Base-by-base conservation (phyloP, 176 grass and related monocot species). In the Rhynchospora breviuscula region DNA sequence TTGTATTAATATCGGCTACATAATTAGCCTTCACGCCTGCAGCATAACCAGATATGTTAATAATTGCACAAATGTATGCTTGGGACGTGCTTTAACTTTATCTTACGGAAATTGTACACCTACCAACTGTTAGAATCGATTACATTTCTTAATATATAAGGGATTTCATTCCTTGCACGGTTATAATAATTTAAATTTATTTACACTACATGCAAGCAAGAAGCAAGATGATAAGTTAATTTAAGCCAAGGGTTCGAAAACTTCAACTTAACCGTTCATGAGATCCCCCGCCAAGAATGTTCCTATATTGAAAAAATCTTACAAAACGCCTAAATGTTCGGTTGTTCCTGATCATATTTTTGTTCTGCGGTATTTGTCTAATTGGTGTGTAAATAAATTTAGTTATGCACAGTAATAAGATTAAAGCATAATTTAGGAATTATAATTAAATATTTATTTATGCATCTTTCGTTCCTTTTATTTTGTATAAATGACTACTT, bases 31-130 rank as follows among this genome's bases (percentile, higher is more conserved):
- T 77, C 73, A 77, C 73, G 73, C 49, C 49, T 77, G 49, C 49
- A 56, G 49, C 73, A 77, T 31, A 54, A 77, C 73, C 31, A 56
- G 22, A 31, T 56, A 4, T 77, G 73, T 77, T 77, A 56, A 77
- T 77, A 15, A 56, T 77, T 56, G 73, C 73, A 53, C 5, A 3
- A 13, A 19, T 33, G 29, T 56, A 56, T 77, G 73, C 49, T 77
- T 53, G 23, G 49, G 23, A 56, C 49, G 73, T 77, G 73, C 0
- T 56, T 31, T 77, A 17, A 77, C 29, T 77, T 54, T 18, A 26
- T 5, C 49, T 76, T 54, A 76, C 17, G 22, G 73, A 46, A 6
- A 46, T 70, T 70, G 17, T 46, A 45, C 10, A 17, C 5, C 73
- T 49, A 77, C 23, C 23, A 56, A 31, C 49, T 77, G 17, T 19